Percentiles rank a stretch among this genome's conserved stretches.
Conservation (phyloP, 2,329 filamentous ascomycete species). For the Botryosphaeria dothidea region DNA sequence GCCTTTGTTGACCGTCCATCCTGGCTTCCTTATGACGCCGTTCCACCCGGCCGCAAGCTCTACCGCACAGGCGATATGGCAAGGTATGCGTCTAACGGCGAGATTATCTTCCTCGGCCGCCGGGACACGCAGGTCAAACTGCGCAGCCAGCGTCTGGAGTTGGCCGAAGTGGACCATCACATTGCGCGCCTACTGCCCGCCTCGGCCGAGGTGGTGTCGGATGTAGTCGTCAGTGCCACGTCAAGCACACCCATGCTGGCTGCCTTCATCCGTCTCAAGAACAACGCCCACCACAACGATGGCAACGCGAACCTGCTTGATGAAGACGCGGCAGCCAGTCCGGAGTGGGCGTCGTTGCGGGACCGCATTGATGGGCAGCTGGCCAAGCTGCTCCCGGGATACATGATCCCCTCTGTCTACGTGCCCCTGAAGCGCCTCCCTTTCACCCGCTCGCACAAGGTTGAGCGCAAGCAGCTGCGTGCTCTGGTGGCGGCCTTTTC, state of each 20-base stretch:
- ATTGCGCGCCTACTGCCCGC: slow-evolving; percentile 21
- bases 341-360: not conserved
- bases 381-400: slow-evolving; percentile 26
- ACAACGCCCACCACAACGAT: slow-evolving; percentile 33
- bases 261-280: slow-evolving; percentile 26
- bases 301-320: slow-evolving; percentile 44
- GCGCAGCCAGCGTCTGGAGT: not conserved
- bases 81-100: slow-evolving; percentile 31
- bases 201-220: not conserved
- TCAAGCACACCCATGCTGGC: slow-evolving; percentile 13
- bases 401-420: slow-evolving; percentile 46
- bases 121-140: slow-evolving; percentile 27
- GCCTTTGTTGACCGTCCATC: slow-evolving; percentile 32
- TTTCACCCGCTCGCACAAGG: slow-evolving; percentile 46
- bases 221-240: not conserved
- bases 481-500: slow-evolving; percentile 23
- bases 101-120: slow-evolving; percentile 37
- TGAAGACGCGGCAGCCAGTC: not conserved
- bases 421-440: slow-evolving; percentile 47
- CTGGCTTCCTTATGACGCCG: not conserved
- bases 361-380: not conserved
- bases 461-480: slow-evolving; percentile 26
- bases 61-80: slow-evolving; percentile 17
- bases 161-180: slow-evolving; percentile 31
- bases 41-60: slow-evolving; percentile 19